These are phyloP conservation scores for Paraphoma chrysanthemicola DNA, from an alignment of 2,329 filamentous ascomycete genomes.

Conservation along the genomic window DNA sequence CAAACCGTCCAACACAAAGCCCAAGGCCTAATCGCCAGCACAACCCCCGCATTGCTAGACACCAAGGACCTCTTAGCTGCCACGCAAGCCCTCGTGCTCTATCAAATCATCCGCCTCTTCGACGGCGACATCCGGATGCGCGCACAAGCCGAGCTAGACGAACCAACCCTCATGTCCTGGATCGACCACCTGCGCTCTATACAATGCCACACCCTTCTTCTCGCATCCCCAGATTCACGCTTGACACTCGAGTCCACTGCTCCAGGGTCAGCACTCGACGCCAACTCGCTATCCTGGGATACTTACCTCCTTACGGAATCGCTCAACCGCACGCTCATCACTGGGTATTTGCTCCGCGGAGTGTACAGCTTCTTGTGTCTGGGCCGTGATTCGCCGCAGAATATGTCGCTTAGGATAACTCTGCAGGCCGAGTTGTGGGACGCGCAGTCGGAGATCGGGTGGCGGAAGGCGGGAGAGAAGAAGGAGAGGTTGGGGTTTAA, in stretches of 20 bases:
- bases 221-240: too few relatives aligned
- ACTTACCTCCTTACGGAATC: conserved; percentile 40
- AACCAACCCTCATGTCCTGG: conserved; percentile 17
- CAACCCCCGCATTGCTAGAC: not conserved
- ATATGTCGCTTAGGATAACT: conserved; percentile 10
- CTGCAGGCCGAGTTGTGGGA: conserved; percentile 18
- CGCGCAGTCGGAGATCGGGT: conserved; percentile 12
- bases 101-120: conserved; percentile 37
- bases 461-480: conserved; percentile 9
- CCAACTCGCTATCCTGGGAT: not conserved
- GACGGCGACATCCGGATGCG: conserved; percentile 30
- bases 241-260: too few relatives aligned
- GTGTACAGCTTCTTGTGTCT: conserved; percentile 33
- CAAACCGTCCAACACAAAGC: conserved; percentile 9
- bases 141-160: conserved; percentile 26
- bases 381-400: not conserved
- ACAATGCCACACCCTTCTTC: not conserved
- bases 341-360: conserved; percentile 35
- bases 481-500: conserved; percentile 7
- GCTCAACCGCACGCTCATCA: conserved; percentile 40
- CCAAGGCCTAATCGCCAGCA: conserved; percentile 9
- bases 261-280: too few relatives aligned
- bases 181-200: not conserved
- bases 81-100: conserved; percentile 32
- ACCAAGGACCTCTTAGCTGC: conserved; percentile 13